Conservation (phyloP, 2,329 filamentous ascomycete species). For the Monosporascus sp. region DNA sequence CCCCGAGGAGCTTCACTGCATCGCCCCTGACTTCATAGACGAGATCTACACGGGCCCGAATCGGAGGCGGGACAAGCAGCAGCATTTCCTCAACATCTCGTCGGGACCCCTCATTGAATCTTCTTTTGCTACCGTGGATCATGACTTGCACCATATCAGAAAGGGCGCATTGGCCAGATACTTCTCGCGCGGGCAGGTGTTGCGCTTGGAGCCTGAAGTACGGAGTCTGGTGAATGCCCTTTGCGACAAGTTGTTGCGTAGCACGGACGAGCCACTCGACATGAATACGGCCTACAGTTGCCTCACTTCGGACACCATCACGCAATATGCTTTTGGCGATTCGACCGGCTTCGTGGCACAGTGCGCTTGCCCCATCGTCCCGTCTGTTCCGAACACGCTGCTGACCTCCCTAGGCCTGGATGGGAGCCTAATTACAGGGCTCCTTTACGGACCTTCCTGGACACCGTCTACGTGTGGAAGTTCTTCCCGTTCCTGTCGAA, state of each 20-base stretch:
- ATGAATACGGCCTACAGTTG: conserved; percentile 14
- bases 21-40: conserved; percentile 28
- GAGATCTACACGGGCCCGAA: conserved; percentile 31
- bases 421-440: conserved; percentile 21
- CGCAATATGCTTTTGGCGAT: conserved; percentile 20
- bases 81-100: neutral
- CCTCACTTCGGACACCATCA: conserved; percentile 16
- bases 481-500: conserved; percentile 13
- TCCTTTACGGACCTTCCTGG: conserved; percentile 15
- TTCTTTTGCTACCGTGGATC: conserved; percentile 11
- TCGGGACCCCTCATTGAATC: conserved; percentile 11
- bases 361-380: too few species aligned
- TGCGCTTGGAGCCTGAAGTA: conserved; percentile 19
- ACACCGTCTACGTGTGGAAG: conserved; percentile 17
- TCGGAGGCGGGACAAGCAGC: conserved; percentile 25
- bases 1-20: conserved; percentile 18
- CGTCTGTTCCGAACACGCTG: too few species aligned
- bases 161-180: conserved; percentile 17
- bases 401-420: conserved; percentile 8
- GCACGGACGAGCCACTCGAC: conserved; percentile 22
- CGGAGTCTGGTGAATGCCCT: conserved; percentile 9
- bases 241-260: conserved; percentile 24
- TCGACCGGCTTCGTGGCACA: conserved; percentile 15
- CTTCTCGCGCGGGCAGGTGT: conserved; percentile 27
- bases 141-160: conserved; percentile 22